Percentiles rank a stretch among this genome's conserved stretches.
phyloP scores from a whole-genome alignment of 23 red algal species.

The Gracilaria domingensis region DNA sequence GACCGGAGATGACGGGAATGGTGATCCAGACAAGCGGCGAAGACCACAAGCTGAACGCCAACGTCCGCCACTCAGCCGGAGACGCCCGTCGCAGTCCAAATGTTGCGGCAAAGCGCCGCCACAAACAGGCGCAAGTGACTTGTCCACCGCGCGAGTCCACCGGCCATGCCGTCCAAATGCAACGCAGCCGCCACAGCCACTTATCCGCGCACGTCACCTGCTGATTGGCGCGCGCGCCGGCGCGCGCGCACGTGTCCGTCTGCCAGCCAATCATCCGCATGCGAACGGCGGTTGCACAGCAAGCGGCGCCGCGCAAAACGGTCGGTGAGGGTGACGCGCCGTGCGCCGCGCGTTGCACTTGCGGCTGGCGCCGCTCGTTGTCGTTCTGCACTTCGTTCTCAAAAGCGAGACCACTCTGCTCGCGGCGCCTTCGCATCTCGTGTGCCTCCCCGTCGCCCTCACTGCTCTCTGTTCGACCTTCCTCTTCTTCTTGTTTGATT shows the following conservation, averaged over 20 bases:
- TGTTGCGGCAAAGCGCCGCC: neutral
- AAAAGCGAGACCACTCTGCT: neutral
- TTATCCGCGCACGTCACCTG: no score
- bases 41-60: no score
- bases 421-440: neutral
- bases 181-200: neutral
- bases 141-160: neutral
- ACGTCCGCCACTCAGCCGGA: neutral
- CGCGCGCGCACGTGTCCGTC: neutral
- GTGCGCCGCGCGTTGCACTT: conserved; percentile 9
- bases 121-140: neutral
- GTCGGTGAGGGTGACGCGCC: neutral
- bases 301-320: neutral
- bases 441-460: neutral
- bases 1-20: no score
- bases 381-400: neutral
- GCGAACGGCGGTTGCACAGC: neutral
- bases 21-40: no score
- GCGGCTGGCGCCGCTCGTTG: neutral
- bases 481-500: neutral
- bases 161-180: neutral
- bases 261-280: neutral
- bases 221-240: no score
- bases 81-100: neutral
- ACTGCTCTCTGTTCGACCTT: neutral